Conservation (phyloP, 2,329 filamentous ascomycete species). For the Cordyceps cateniannulata region DNA sequence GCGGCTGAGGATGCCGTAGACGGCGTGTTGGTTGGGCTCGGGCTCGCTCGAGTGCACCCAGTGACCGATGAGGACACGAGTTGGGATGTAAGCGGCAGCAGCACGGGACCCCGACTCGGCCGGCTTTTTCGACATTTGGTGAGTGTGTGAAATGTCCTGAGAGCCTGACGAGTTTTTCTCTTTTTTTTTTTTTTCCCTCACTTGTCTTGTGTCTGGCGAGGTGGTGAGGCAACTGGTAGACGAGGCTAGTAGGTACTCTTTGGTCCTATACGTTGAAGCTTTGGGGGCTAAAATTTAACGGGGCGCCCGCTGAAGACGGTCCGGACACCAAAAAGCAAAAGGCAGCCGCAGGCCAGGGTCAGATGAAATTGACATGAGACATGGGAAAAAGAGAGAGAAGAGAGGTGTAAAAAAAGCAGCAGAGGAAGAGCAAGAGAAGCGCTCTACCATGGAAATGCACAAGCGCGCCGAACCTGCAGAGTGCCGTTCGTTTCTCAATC, state of each 20-base stretch:
- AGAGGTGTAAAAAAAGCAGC: background rate
- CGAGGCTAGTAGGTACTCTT: background rate
- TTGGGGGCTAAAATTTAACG: slow-evolving; percentile 9
- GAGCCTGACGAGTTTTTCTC: background rate
- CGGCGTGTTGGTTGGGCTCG: slow-evolving; percentile 13
- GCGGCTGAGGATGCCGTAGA: slow-evolving; percentile 13
- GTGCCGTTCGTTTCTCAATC: slow-evolving; percentile 1
- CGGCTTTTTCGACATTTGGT: background rate
- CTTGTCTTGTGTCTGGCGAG: background rate
- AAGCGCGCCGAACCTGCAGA: background rate
- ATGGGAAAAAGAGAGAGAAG: background rate
- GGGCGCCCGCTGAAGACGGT: slow-evolving; percentile 8
- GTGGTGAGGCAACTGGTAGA: background rate
- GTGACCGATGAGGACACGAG: slow-evolving; percentile 10
- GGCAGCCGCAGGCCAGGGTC: slow-evolving; percentile 1
- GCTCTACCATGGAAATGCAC: background rate
- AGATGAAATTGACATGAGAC: slow-evolving; percentile 1
- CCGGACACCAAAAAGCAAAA: background rate
- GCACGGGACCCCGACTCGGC: background rate
- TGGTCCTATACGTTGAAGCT: background rate
- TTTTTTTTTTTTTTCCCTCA: background rate
- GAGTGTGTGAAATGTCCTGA: background rate
- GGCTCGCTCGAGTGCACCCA: slow-evolving; percentile 12
- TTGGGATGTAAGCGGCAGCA: background rate
- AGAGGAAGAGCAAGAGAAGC: background rate